Evolutionary conservation across 2,329 filamentous ascomycete genomes (phyloP).

Genomic region (Knufia petricola): DNA sequence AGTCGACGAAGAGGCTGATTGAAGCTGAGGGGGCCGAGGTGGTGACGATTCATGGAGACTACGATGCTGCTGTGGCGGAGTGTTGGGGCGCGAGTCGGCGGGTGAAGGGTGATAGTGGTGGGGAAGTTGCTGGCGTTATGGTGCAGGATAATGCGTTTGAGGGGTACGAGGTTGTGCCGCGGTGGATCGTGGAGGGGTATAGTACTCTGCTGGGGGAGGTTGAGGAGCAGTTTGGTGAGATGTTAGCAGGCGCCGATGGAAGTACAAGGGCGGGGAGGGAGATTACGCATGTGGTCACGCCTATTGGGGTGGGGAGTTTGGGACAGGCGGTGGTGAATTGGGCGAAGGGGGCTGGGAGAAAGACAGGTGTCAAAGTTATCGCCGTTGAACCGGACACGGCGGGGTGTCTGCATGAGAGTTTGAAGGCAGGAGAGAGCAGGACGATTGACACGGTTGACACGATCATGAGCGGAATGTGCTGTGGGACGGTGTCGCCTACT

Average conservation of each 20-base stretch:
- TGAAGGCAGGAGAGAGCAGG: conserved; percentile 39
- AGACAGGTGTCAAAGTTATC: conserved; percentile 39
- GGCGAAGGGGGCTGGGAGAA: conserved; percentile 42
- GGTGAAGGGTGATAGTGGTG: conserved; percentile 24
- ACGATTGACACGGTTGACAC: conserved; percentile 49
- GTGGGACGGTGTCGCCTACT: conserved; percentile 56
- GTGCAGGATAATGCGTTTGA: conserved; percentile 61
- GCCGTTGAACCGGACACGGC: conserved; percentile 62
- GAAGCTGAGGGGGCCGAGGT: conserved; percentile 39
- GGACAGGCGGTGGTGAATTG: conserved; percentile 59
- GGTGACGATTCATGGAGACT: conserved; percentile 44
- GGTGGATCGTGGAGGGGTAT: conserved; percentile 72
- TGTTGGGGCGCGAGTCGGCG: conserved; percentile 32
- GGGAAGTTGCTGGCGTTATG: conserved; percentile 47
- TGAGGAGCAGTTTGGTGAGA: conserved; percentile 48
- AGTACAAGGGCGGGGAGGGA: conserved; percentile 25
- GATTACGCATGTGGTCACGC: conserved; percentile 48
- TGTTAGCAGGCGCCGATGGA: conserved; percentile 10
- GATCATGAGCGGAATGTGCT: conserved; percentile 67
- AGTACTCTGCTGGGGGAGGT: conserved; percentile 61
- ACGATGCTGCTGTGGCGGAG: conserved; percentile 52
- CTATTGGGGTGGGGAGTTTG: conserved; percentile 64
- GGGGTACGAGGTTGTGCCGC: conserved; percentile 56
- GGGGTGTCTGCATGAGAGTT: conserved; percentile 42
- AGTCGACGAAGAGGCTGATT: not conserved